Percentiles rank a stretch among this genome's conserved stretches.
Conservation (phyloP, 164 flowering plant species). For the Warburgia ugandensis region DNA sequence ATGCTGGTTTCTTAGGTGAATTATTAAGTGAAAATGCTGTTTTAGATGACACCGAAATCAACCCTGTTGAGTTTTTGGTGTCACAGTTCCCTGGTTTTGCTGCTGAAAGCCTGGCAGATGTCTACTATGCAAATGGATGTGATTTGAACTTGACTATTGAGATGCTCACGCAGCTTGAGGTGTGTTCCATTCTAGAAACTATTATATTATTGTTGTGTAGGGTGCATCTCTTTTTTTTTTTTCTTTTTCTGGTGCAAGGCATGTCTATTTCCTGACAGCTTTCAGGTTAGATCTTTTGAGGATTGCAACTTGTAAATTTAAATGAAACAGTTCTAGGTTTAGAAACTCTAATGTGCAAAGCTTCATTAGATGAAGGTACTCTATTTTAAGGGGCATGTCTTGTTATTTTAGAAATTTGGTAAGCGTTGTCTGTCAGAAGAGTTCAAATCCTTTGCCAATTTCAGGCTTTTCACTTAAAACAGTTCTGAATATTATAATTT, state of each 20-base stretch:
- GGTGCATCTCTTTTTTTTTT: neutral
- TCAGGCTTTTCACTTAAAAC: too few species aligned
- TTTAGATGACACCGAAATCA: constrained; percentile 41
- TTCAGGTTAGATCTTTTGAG: neutral
- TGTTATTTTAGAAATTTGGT: too few species aligned
- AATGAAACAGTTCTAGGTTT: too few species aligned
- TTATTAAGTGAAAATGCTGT: constrained; percentile 35
- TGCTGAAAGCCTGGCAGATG: constrained; percentile 90
- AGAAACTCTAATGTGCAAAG: too few species aligned
- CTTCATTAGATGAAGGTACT: too few species aligned
- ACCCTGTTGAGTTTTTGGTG: constrained; percentile 73
- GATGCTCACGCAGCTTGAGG: constrained; percentile 98
- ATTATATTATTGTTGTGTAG: neutral
- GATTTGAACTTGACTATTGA: constrained; percentile 84
- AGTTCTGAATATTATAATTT: too few species aligned
- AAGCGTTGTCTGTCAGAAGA: too few species aligned
- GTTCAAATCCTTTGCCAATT: too few species aligned
- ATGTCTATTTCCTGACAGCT: neutral
- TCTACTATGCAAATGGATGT: constrained; percentile 78
- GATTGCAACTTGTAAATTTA: too few species aligned
- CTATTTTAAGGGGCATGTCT: too few species aligned
- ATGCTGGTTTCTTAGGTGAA: constrained; percentile 42
- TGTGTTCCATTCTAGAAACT: constrained; percentile 15
- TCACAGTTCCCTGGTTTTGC: constrained; percentile 93
- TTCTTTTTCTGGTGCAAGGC: neutral